These are phyloP conservation scores for Herpetomonas tarakana DNA, from an alignment of 208 protist species.

Conservation along the genomic window DNA sequence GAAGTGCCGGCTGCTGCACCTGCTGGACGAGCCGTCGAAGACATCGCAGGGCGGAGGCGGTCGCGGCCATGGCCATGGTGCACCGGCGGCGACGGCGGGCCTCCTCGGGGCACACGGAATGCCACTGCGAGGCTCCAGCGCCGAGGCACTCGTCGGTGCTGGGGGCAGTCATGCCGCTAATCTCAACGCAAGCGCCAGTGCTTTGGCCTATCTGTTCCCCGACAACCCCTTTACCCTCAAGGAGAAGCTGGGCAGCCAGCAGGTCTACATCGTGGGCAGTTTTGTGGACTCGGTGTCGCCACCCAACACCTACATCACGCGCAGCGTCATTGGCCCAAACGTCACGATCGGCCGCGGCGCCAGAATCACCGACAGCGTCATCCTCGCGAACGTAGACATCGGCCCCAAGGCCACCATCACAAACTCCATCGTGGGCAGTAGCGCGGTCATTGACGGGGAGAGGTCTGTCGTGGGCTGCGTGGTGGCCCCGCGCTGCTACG, in stretches of 20 bases:
- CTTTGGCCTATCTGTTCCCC: constrained; percentile 40
- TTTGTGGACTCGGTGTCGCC: constrained; percentile 52
- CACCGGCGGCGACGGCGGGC: not conserved
- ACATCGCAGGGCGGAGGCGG: not conserved
- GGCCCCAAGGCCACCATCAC: constrained; percentile 43
- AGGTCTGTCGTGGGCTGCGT: constrained; percentile 39
- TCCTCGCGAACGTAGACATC: constrained; percentile 69
- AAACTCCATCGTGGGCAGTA: constrained; percentile 55
- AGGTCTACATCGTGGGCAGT: constrained; percentile 59
- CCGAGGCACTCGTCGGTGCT: not conserved
- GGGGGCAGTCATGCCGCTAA: not conserved
- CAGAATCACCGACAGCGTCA: constrained; percentile 68
- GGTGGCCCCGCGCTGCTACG: constrained; percentile 51
- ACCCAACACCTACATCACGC: constrained; percentile 53
- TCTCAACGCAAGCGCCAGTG: constrained; percentile 11
- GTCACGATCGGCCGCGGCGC: constrained; percentile 56
- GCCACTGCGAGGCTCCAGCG: not conserved
- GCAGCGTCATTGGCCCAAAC: constrained; percentile 76
- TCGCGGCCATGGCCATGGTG: not conserved
- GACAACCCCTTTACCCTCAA: constrained; percentile 56
- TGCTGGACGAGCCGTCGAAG: constrained; percentile 15
- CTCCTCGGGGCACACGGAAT: not conserved
- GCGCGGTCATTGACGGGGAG: constrained; percentile 42
- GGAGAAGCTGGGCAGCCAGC: constrained; percentile 25
- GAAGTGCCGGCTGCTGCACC: constrained; percentile 45